Conservation (phyloP, 192 early-diverging fungal genomes). For the Gaertneriomyces sp. region DNA sequence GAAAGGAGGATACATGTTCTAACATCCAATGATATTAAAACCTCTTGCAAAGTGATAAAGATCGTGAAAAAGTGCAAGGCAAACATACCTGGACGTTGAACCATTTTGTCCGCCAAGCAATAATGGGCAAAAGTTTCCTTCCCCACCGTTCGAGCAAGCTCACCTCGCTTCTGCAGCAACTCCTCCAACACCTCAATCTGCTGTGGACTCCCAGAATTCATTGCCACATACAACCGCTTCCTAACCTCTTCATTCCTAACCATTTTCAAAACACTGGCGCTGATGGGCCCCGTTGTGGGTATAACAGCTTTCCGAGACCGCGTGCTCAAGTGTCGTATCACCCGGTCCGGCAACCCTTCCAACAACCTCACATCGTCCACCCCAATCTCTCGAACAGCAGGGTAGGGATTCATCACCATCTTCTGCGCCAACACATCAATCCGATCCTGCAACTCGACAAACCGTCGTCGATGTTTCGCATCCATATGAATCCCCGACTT, state of each 20-base stretch:
- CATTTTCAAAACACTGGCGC: constrained; percentile 61
- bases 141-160: constrained; percentile 73
- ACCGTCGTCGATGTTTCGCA: constrained; percentile 56
- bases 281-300: constrained; percentile 54
- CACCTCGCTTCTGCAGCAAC: constrained; percentile 67
- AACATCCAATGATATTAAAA: constrained; percentile 8
- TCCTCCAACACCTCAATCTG: constrained; percentile 70
- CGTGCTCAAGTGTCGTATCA: constrained; percentile 5
- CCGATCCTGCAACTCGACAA: constrained; percentile 78
- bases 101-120: constrained; percentile 92
- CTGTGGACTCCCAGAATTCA: constrained; percentile 63
- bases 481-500: constrained; percentile 90
- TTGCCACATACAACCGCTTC: constrained; percentile 66
- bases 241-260: constrained; percentile 65
- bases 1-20: constrained; percentile 81
- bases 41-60: neutral
- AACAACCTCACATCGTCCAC: constrained; percentile 32
- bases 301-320: constrained; percentile 41
- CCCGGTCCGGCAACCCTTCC: constrained; percentile 27
- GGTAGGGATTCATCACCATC: constrained; percentile 49
- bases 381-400: constrained; percentile 19
- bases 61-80: neutral
- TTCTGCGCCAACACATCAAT: constrained; percentile 74
- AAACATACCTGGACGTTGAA: constrained; percentile 64
- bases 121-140: constrained; percentile 79